Base-by-base conservation (phyloP, 2,329 filamentous ascomycete genomes). In the Zarea fungicola region DNA sequence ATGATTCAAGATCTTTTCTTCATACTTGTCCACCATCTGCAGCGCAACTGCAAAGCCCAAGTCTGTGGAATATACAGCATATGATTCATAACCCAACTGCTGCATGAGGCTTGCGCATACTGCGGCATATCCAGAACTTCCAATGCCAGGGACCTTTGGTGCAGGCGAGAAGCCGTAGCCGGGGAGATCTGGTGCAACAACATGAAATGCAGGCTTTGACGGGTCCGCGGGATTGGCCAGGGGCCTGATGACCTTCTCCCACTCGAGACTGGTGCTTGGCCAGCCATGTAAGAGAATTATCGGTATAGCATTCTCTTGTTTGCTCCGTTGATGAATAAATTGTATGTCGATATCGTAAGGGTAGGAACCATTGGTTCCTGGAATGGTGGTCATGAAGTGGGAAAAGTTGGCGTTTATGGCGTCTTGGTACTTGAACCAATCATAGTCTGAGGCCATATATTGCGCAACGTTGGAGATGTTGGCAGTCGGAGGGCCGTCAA, bases 211-310 rank as follows among this genome's bases (percentile, higher is more conserved):
- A 9, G 41, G 41, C 4, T 43, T 5, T 31, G 41, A 43, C 8
- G 11, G 6, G 18, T 43, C n/a, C 14, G 14, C 8, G 9, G 41
- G 41, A 19, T 43, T 31, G n/a, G 41, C 28, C 8, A 43, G 18
- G 4, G 23, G 16, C 9, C 4, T 6, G 10, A 43, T 43, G 16
- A 43, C 41, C n/a, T 43, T 43, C 5, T 31, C 25, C 41, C 41
- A 43, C n/a, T 43, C 41, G 16, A 32, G 25, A 22, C 41, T 43
- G 19, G 25, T 43, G 41, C 26, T 32, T 32, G 41, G 28, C 41
- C 26, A 43, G 25, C 41, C 41, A 32, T 43, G 41, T 18, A 43
- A 16, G 6, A 43, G 26, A 14, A 43, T 16, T 10, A 43, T n/a
- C 19, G 41, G 41, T 11, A 43, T 32, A 5, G 41, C 41, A n/a